Evolutionary conservation across 345 rosid genomes (phyloP), one percentile per base, ranked within the genome.

Genomic region (Carallia pectinifolia): DNA sequence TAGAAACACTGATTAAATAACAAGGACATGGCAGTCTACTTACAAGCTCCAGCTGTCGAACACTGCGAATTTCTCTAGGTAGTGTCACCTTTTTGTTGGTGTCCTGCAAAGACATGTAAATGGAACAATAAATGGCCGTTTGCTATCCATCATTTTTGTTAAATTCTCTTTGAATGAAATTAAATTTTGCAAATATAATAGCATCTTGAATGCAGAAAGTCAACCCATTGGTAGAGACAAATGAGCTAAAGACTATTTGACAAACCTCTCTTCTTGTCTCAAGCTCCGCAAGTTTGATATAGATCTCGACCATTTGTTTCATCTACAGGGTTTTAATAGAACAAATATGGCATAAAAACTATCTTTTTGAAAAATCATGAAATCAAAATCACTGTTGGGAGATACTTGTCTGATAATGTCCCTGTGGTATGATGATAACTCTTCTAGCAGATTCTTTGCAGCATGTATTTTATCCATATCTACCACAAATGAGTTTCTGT

Each of bases 201-300:
- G 1, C 16, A 12, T 44, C 50, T 12, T 44, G 50, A 66, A 29
- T 31, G 30, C 4, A 15, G 16, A 39, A 13, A 33, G 2, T 23
- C 48, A 52, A 37, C 36, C 12, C 19, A 40, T 8, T 37, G 58
- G 16, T 60, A 44, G 19, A 27, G 62, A 53, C 23, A 62, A 40
- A 60, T 1, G 62, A 18, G 10, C 39, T 34, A 29, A 19, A 54
- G 58, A 72, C 47, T 69, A 66, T 23, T 68, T 29, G 52, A 72
- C 85, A 34, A 70, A 94, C 98, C 98, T 94, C 97, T 88, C 89
- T 94, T 81, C 85, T 87, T 62, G 95, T 91, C 80, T 94, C 98
- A 65, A 91, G 88, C 77, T 94, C 97, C 55, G 98, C 98, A 75
- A 94, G 95, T 81, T 88, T 94, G 79, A 94, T 94, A 72, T 94